Base-by-base conservation (phyloP, 192 early-diverging fungal species). In the Linnemannia zychae region DNA sequence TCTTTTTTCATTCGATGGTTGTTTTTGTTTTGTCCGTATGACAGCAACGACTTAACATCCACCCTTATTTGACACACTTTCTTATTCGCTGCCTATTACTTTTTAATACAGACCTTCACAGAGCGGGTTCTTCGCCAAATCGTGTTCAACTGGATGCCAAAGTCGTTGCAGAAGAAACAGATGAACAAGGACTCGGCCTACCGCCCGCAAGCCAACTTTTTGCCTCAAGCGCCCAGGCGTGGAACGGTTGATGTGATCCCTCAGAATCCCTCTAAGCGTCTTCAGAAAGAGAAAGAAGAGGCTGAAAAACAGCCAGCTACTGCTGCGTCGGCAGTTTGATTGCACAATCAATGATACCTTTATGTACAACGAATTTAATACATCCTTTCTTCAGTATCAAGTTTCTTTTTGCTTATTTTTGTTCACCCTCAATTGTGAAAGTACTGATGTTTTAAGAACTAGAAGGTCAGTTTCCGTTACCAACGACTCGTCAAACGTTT, bases 101-200 rank as follows among this genome's bases (percentile, higher is more conserved):
- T 48, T 49, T 15, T 33, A 11, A 1, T 13, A 7, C 67, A 79
- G 77, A 48, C 34, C 4, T 67, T 50, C 5, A 18, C 13, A 31
- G 77, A 79, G 9, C 53, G 71, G 0, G 16, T 79, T 28, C 16
- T 72, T 6, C 33, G 77, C 9, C 57, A 79, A 13, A 28, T 79
- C 20, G 71, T 79, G 1, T 53, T 79, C 60, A 70, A 79, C 18
- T 79, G 34, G 46, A 34, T 79, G 44, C 77, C 77, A 1, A 72
- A 33, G 50, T 79, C 71, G 3, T n/a, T 72, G 4, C 46, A 49
- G 3, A 36, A 20, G 6, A 79, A 49, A 28, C 47, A 66, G 7
- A 34, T 67, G 24, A 16, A 20, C 6, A 79, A 67, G 22, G 49
- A 67, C 7, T 22, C 60, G 22, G 50, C 18, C 0, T 72, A 79